Conservation (phyloP, 176 grass and related monocot genomes). For the Themeda triandra region DNA sequence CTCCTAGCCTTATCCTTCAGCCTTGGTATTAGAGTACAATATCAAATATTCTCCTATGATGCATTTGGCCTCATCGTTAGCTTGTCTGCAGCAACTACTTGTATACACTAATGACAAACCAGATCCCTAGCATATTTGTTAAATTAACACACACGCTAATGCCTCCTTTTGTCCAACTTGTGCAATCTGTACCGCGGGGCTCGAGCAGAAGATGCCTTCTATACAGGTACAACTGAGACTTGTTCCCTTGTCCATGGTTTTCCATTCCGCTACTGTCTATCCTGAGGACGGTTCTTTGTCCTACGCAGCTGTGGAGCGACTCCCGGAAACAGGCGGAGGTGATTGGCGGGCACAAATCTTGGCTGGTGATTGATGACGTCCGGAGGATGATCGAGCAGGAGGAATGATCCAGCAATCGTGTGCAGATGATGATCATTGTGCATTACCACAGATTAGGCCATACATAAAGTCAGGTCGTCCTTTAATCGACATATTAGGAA, state of each 20-base stretch:
- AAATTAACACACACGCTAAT: slow-evolving; percentile 23
- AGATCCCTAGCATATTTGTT: slow-evolving; percentile 26
- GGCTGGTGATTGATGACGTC: slow-evolving; percentile 77
- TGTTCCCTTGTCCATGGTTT: slow-evolving; percentile 32
- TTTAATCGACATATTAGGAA: neutral
- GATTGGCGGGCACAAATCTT: slow-evolving; percentile 75
- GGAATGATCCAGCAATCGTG: slow-evolving; percentile 28
- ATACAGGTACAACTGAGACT: slow-evolving; percentile 71
- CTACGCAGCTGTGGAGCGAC: slow-evolving; percentile 62
- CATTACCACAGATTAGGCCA: neutral
- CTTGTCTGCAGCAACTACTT: slow-evolving; percentile 25
- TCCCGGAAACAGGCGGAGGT: slow-evolving; percentile 61
- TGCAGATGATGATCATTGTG: neutral
- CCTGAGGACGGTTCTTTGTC: slow-evolving; percentile 39
- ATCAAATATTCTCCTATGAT: slow-evolving; percentile 28
- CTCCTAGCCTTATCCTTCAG: slow-evolving; percentile 36
- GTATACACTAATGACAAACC: slow-evolving; percentile 6
- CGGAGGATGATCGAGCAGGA: slow-evolving; percentile 81
- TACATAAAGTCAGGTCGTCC: neutral
- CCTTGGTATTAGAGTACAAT: slow-evolving; percentile 36
- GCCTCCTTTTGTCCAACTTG: slow-evolving; percentile 38
- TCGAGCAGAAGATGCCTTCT: slow-evolving; percentile 89
- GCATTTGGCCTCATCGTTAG: slow-evolving; percentile 30
- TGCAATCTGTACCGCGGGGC: slow-evolving; percentile 22
- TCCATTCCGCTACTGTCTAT: slow-evolving; percentile 12